Percentiles rank a stretch among this genome's conserved stretches.
These are phyloP conservation scores for Avena eriantha DNA, from an alignment of 176 grass and related monocot species.

Conservation along the genomic window DNA sequence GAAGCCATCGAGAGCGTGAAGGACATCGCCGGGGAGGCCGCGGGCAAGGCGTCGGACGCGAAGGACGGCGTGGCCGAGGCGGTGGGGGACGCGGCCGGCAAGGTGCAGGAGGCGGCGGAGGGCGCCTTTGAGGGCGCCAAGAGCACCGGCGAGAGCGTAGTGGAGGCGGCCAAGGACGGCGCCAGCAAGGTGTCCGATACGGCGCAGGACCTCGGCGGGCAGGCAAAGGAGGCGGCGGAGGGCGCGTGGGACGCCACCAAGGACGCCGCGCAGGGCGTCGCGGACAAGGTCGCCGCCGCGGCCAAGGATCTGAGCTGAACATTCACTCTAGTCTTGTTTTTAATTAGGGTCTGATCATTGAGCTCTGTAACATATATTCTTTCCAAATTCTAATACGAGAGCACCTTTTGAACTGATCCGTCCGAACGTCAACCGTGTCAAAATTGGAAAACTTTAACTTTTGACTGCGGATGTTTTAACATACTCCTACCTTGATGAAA, in stretches of 20 bases:
- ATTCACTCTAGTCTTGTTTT: not conserved
- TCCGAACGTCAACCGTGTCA: not conserved
- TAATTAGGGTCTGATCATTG: not conserved
- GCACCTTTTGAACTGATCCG: not conserved
- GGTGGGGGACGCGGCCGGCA: not conserved
- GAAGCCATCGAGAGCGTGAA: not conserved
- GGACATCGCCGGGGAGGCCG: not conserved
- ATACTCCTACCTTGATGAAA: not conserved
- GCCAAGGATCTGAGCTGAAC: slow-evolving; percentile 3
- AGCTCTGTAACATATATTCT: not conserved
- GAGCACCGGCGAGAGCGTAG: not conserved
- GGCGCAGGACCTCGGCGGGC: not conserved
- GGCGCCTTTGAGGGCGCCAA: slow-evolving; percentile 6
- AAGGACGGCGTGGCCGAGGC: not conserved
- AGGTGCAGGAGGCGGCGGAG: not conserved
- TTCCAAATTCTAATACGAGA: not conserved
- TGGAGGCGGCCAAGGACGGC: not conserved
- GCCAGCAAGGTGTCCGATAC: not conserved
- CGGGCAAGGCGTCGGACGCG: not conserved
- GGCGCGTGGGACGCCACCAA: slow-evolving; percentile 16
- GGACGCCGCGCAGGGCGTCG: slow-evolving; percentile 5
- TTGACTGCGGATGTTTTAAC: not conserved
- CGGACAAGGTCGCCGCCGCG: not conserved
- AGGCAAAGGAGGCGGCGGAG: not conserved
- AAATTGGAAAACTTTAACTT: too few species aligned